Base-by-base conservation (phyloP, 306 rosid genomes). In the Sechiopsis laciniata region DNA sequence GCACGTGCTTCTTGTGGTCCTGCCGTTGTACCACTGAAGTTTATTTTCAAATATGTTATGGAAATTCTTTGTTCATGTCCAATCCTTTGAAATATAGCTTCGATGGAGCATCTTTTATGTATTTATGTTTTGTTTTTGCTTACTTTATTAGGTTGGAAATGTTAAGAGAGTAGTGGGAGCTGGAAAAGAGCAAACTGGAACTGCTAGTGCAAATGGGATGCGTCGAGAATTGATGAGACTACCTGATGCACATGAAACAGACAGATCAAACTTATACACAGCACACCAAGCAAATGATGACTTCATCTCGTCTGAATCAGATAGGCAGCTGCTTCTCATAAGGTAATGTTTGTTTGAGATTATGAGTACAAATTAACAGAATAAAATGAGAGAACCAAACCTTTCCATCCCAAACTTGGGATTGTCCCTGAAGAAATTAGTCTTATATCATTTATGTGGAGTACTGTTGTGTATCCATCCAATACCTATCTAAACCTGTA, bases 261-360 rank as follows among this genome's bases (percentile, higher is more conserved):
- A 85, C 48, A 56, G 83, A 61, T 78, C 90, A 78, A 75, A 83
- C 84, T 83, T 81, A 24, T 89, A 86, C 63, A 19, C 76, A 72
- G 77, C 89, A 50, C 80, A 79, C 53, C 81, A 79, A 54, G 83
- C 82, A 68, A 85, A 78, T 57, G 96, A 91, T 21, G 96, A 91
- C 81, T 83, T 91, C 80, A 91, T 95, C 73, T 77, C 90, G 45
- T 91, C 97, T 24, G 99, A 91, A 81, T 95, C 97, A 22, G 97
- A 95, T 74, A 85, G 92, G 74, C 97, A 91, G 78, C 74, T 86
- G 90, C 99, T 95, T 83, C 96, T 91, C 69, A 91, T 91, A 77
- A 95, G 52, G 78, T 75, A 75, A 56, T 45, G 76, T 42, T 20
- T 73, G 24, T 32, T 3, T 32, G 37, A 32, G 37, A 3, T 32